phyloP scores from a whole-genome alignment of 805 yeast genomes.

The Kodamaea kakaduensis region DNA sequence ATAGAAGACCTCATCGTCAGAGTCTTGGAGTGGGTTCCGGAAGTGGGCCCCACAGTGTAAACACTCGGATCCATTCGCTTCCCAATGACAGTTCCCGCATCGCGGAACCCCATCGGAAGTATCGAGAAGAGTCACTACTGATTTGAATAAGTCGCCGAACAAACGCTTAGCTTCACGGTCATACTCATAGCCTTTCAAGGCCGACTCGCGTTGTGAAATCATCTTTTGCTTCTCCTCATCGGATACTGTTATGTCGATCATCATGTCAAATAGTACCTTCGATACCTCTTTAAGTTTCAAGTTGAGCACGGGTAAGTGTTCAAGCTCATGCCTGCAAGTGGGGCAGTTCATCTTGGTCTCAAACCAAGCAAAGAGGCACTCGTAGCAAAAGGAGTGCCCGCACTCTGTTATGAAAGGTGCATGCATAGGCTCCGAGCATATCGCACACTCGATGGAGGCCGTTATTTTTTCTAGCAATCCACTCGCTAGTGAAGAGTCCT shows the following conservation, averaged over 20 bases:
- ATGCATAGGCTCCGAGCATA: slow-evolving; percentile 68
- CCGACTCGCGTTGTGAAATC: slow-evolving; percentile 22
- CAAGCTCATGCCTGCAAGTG: slow-evolving; percentile 52
- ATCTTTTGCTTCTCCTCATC: slow-evolving; percentile 22
- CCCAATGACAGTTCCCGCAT: slow-evolving; percentile 79
- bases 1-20: slow-evolving; percentile 27
- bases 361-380: slow-evolving; percentile 61
- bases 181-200: slow-evolving; percentile 30
- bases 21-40: slow-evolving; percentile 32
- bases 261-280: slow-evolving; percentile 37
- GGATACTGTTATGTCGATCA: slow-evolving; percentile 30
- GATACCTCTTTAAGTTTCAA: slow-evolving; percentile 47
- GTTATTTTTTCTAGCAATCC: slow-evolving; percentile 25
- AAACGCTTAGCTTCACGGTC: slow-evolving; percentile 38
- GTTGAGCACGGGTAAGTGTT: slow-evolving; percentile 50
- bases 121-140: slow-evolving; percentile 53
- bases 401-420: slow-evolving; percentile 61
- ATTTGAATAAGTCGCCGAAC: slow-evolving; percentile 49
- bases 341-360: slow-evolving; percentile 60
- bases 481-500: slow-evolving; percentile 20
- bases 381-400: slow-evolving; percentile 75
- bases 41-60: slow-evolving; percentile 63
- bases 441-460: slow-evolving; percentile 47
- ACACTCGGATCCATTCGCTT: slow-evolving; percentile 63
- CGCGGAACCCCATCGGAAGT: slow-evolving; percentile 68